Percentiles rank a stretch among this genome's conserved stretches.
Evolutionary conservation across 2,329 filamentous ascomycete species (phyloP).

Genomic region (Alternaria sp.): DNA sequence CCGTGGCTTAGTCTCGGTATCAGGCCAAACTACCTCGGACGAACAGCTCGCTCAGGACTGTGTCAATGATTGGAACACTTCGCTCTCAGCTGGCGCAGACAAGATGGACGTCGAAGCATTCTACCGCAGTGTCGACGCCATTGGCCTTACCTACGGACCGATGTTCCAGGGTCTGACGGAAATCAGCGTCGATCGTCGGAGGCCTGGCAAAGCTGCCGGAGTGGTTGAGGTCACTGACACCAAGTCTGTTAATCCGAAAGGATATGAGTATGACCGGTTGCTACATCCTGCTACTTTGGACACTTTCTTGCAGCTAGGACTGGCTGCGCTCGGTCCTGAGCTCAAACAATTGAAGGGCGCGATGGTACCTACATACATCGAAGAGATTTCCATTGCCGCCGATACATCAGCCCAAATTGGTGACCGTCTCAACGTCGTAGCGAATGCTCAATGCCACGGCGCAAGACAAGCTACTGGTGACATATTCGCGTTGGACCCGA

Average conservation of each 20-base stretch:
- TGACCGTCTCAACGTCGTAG: constrained; percentile 12
- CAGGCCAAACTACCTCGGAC: not conserved
- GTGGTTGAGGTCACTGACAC: constrained; percentile 19
- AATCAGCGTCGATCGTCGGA: not conserved
- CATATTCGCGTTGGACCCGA: constrained; percentile 14
- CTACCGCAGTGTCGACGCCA: constrained; percentile 11
- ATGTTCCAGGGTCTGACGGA: constrained; percentile 15
- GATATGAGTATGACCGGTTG: constrained; percentile 19
- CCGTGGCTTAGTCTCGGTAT: constrained; percentile 14
- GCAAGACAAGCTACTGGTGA: constrained; percentile 11
- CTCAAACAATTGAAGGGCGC: constrained; percentile 6
- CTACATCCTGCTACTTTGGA: constrained; percentile 29
- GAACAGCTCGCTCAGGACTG: constrained; percentile 7
- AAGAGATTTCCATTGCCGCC: constrained; percentile 16
- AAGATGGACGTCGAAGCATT: constrained; percentile 5
- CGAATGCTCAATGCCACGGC: not conserved
- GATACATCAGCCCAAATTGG: constrained; percentile 11
- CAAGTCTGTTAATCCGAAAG: constrained; percentile 8
- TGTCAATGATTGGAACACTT: not conserved
- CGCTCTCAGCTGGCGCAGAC: not conserved
- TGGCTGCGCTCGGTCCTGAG: constrained; percentile 10
- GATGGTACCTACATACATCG: constrained; percentile 18
- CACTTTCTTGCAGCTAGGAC: constrained; percentile 16
- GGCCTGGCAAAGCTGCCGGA: not conserved
- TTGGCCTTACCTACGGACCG: constrained; percentile 22